Percentiles rank a stretch among this genome's conserved stretches.
Conservation (phyloP, 129 eudicot species). For the Calendula officinalis region DNA sequence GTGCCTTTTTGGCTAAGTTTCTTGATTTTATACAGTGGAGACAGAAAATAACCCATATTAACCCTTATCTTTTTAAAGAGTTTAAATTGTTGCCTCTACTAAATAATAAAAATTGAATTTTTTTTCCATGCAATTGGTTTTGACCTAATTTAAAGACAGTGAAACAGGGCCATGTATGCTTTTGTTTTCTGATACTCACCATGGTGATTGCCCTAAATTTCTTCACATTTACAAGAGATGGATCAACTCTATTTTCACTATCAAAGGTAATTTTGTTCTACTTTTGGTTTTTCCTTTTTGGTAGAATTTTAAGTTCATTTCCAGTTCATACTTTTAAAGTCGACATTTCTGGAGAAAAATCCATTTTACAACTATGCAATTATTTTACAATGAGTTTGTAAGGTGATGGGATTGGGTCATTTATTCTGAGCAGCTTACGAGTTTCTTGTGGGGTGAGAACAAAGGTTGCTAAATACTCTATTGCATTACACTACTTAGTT, state of each 20-base stretch:
- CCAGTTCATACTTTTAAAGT: background rate
- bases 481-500: constrained; percentile 33
- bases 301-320: background rate
- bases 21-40: too few species aligned
- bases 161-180: constrained; percentile 63
- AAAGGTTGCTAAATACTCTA: constrained; percentile 33
- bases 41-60: too few species aligned
- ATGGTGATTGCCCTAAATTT: constrained; percentile 71
- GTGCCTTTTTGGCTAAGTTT: too few species aligned
- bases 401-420: constrained; percentile 39
- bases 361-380: too few species aligned
- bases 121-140: constrained; percentile 15
- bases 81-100: background rate
- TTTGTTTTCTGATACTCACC: constrained; percentile 79
- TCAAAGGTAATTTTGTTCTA: constrained; percentile 43
- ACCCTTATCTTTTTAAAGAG: too few species aligned
- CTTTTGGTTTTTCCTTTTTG: background rate
- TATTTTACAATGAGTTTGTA: constrained; percentile 15
- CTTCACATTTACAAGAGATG: constrained; percentile 84
- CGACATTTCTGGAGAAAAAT: too few species aligned
- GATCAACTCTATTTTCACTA: constrained; percentile 69
- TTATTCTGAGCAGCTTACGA: constrained; percentile 19
- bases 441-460: constrained; percentile 19
- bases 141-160: constrained; percentile 32
- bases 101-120: background rate